phyloP scores from a whole-genome alignment of 2,329 filamentous ascomycete species.

The Cercospora sp. region DNA sequence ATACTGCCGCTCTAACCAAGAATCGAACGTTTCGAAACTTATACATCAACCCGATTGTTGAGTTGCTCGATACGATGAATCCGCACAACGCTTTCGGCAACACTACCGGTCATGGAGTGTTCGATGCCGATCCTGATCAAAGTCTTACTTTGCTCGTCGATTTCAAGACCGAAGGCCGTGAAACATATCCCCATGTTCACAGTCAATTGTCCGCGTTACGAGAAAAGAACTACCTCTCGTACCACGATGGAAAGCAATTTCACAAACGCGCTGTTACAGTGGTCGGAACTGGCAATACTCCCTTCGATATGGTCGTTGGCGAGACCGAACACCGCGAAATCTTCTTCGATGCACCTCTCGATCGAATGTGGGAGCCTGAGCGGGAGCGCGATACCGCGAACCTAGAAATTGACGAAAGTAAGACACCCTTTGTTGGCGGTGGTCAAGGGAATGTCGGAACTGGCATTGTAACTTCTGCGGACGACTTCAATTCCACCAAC shows the following conservation, averaged over 20 bases:
- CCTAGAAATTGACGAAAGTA: background rate
- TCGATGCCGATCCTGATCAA: constrained; percentile 42
- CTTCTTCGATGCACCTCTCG: constrained; percentile 39
- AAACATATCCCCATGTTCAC: constrained; percentile 56
- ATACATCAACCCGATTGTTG: constrained; percentile 64
- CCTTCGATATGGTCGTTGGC: constrained; percentile 56
- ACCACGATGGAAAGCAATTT: constrained; percentile 53
- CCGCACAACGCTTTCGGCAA: constrained; percentile 50
- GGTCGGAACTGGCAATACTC: constrained; percentile 66
- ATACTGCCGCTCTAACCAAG: constrained; percentile 53
- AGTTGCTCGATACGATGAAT: constrained; percentile 58
- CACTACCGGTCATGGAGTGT: constrained; percentile 53
- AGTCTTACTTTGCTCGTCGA: constrained; percentile 66
- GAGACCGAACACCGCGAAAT: constrained; percentile 59
- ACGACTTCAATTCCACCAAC: constrained; percentile 55
- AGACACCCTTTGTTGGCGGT: constrained; percentile 29
- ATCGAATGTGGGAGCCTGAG: constrained; percentile 19
- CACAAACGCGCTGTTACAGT: constrained; percentile 63
- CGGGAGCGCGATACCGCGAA: constrained; percentile 4
- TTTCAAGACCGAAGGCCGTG: constrained; percentile 60
- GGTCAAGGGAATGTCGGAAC: constrained; percentile 47
- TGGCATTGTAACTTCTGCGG: constrained; percentile 37
- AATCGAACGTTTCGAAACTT: constrained; percentile 62
- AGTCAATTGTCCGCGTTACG: constrained; percentile 61
- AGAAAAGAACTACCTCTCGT: constrained; percentile 53